Percentiles rank a stretch among this genome's conserved stretches.
These are phyloP conservation scores for Tuber indicum DNA, from an alignment of 495 filamentous ascomycete species.

Conservation along the genomic window DNA sequence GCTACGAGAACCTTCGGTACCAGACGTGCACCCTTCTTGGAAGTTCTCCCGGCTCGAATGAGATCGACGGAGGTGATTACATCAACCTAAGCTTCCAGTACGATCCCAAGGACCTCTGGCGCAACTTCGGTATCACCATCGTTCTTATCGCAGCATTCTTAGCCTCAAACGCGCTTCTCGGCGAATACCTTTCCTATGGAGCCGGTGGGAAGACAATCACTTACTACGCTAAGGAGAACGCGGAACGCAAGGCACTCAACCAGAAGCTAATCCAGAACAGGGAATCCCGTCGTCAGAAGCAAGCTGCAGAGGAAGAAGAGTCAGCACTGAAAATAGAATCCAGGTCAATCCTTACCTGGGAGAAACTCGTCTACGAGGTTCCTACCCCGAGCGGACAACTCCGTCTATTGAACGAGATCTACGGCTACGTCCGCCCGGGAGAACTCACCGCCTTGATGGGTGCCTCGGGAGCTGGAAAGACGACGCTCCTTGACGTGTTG, in stretches of 20 bases:
- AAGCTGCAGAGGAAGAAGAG: constrained; percentile 43
- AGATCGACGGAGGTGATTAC: constrained; percentile 58
- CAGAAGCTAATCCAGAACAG: constrained; percentile 55
- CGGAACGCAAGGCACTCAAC: constrained; percentile 64
- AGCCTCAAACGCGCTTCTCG: constrained; percentile 60
- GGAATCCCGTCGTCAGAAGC: constrained; percentile 48
- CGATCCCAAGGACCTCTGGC: constrained; percentile 56
- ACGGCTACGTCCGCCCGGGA: constrained; percentile 72
- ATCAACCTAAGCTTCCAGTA: constrained; percentile 60
- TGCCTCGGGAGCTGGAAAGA: constrained; percentile 80
- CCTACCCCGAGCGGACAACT: constrained; percentile 62
- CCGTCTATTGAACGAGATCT: constrained; percentile 62
- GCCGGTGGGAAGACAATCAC: constrained; percentile 72
- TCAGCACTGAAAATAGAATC: constrained; percentile 59
- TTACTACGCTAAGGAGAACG: constrained; percentile 64
- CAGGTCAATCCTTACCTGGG: constrained; percentile 54
- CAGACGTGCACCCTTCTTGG: constrained; percentile 71
- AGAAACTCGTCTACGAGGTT: constrained; percentile 62
- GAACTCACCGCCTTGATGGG: constrained; percentile 78
- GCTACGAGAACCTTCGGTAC: constrained; percentile 59
- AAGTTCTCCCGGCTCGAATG: constrained; percentile 54
- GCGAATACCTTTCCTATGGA: constrained; percentile 68
- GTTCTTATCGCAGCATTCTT: constrained; percentile 64
- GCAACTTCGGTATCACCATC: constrained; percentile 69
- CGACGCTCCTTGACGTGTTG: constrained; percentile 71